A percentile compares a stretch with the other conserved stretches of the same genome.
These are phyloP conservation scores for Inga leiocalycina DNA, from an alignment of 306 rosid species.

Conservation along the genomic window DNA sequence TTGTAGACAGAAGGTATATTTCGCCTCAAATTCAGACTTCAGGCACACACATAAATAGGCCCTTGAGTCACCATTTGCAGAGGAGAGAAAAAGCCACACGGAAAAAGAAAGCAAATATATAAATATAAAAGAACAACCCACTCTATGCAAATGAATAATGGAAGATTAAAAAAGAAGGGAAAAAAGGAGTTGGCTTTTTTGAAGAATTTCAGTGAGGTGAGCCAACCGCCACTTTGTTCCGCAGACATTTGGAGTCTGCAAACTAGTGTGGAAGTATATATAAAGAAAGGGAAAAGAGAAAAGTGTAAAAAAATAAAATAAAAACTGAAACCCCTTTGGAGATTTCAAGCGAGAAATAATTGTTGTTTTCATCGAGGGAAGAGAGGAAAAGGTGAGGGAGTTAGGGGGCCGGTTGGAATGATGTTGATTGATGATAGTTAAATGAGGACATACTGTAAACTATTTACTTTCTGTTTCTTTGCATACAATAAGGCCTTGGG, in stretches of 20 bases:
- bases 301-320: neutral
- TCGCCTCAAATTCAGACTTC: slow-evolving; percentile 47
- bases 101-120: slow-evolving; percentile 22
- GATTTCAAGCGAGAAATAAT: slow-evolving; percentile 34
- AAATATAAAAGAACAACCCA: neutral
- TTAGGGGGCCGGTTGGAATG: slow-evolving; percentile 44
- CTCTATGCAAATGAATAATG: slow-evolving; percentile 13
- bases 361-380: slow-evolving; percentile 27
- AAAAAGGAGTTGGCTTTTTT: slow-evolving; percentile 28
- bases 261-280: slow-evolving; percentile 2
- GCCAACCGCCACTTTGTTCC: slow-evolving; percentile 27
- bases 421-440: slow-evolving; percentile 40
- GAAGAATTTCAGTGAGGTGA: slow-evolving; percentile 35
- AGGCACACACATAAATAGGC: slow-evolving; percentile 53
- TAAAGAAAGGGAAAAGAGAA: neutral
- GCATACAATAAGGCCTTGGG: slow-evolving; percentile 27
- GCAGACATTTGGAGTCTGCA: slow-evolving; percentile 18
- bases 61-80: slow-evolving; percentile 46
- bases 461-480: slow-evolving; percentile 32
- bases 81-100: slow-evolving; percentile 29
- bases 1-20: slow-evolving; percentile 35
- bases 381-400: slow-evolving; percentile 32
- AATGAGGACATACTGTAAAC: slow-evolving; percentile 40
- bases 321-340: slow-evolving; percentile 1
- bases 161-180: slow-evolving; percentile 11